These are phyloP conservation scores for Wickerhamomyces pijperi DNA, from an alignment of 805 yeast genomes.

Conservation along the genomic window DNA sequence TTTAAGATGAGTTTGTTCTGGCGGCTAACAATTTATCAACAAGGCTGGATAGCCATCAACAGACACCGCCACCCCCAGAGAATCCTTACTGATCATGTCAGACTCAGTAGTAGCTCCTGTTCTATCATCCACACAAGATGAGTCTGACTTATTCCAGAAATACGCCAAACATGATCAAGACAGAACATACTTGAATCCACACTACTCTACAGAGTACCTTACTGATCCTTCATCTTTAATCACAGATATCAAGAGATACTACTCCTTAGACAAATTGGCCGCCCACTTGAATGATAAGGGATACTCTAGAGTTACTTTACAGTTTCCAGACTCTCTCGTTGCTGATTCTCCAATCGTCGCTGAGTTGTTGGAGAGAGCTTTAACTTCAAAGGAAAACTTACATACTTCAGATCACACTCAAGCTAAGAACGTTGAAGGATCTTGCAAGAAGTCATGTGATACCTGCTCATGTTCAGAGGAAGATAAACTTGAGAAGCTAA, in stretches of 20 bases:
- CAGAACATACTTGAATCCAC: slow-evolving; percentile 21
- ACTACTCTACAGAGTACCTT: slow-evolving; percentile 18
- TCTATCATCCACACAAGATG: slow-evolving; percentile 66
- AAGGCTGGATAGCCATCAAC: too few relatives aligned
- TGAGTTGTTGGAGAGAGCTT: slow-evolving; percentile 33
- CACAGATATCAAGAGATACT: slow-evolving; percentile 34
- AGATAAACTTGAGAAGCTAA: slow-evolving; percentile 7
- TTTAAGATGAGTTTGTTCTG: too few relatives aligned
- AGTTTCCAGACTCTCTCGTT: slow-evolving; percentile 78
- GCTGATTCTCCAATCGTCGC: slow-evolving; percentile 69
- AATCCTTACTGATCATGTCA: too few relatives aligned
- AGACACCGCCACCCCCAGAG: too few relatives aligned
- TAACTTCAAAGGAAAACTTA: slow-evolving; percentile 2
- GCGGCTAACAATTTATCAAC: too few relatives aligned
- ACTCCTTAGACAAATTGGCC: slow-evolving; percentile 39
- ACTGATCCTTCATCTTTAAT: neutral
- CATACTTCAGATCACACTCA: slow-evolving; percentile 2
- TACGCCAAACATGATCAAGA: slow-evolving; percentile 19
- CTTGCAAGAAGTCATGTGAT: slow-evolving; percentile 1
- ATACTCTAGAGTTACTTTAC: slow-evolving; percentile 58
- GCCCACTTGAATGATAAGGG: slow-evolving; percentile 16
- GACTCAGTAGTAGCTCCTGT: slow-evolving; percentile 40
- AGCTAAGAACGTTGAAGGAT: slow-evolving; percentile 3
- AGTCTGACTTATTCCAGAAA: slow-evolving; percentile 39
- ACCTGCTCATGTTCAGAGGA: slow-evolving; percentile 13